These are phyloP conservation scores for Pleurotus sapidus DNA, from an alignment of 768 basidiomycete species.

Conservation along the genomic window DNA sequence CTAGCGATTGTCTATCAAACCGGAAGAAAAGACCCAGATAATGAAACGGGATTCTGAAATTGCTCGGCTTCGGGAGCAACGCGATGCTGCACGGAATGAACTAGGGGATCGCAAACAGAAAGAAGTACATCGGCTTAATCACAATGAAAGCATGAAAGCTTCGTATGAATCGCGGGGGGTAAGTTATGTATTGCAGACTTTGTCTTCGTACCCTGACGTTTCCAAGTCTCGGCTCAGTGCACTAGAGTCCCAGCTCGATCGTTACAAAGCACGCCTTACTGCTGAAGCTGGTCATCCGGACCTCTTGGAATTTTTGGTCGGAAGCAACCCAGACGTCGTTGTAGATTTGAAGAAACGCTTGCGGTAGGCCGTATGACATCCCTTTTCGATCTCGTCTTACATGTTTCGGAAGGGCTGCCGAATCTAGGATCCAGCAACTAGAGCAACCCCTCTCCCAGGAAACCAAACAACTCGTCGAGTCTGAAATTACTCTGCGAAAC, in stretches of 20 bases:
- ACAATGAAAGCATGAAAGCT: conserved; percentile 61
- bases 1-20: conserved; percentile 38
- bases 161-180: conserved; percentile 64
- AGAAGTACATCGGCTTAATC: conserved; percentile 55
- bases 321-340: conserved; percentile 48
- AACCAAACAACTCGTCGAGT: conserved; percentile 41
- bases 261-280: conserved; percentile 76
- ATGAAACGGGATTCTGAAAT: conserved; percentile 67
- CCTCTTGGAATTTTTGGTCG: conserved; percentile 67
- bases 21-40: conserved; percentile 54
- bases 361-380: conserved; percentile 37
- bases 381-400: not conserved
- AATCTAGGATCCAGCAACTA: conserved; percentile 45
- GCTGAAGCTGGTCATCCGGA: conserved; percentile 70
- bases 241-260: conserved; percentile 67
- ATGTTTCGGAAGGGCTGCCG: conserved; percentile 40
- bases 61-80: conserved; percentile 64
- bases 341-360: conserved; percentile 51
- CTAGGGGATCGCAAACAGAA: conserved; percentile 65
- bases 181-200: conserved; percentile 14
- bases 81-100: conserved; percentile 67
- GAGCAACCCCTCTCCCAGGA: conserved; percentile 54
- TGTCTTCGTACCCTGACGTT: conserved; percentile 8
- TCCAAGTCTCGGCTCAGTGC: conserved; percentile 68
- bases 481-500: conserved; percentile 48